These are phyloP conservation scores for Ricinus communis DNA, from an alignment of 345 rosid genomes.

Conservation along the genomic window DNA sequence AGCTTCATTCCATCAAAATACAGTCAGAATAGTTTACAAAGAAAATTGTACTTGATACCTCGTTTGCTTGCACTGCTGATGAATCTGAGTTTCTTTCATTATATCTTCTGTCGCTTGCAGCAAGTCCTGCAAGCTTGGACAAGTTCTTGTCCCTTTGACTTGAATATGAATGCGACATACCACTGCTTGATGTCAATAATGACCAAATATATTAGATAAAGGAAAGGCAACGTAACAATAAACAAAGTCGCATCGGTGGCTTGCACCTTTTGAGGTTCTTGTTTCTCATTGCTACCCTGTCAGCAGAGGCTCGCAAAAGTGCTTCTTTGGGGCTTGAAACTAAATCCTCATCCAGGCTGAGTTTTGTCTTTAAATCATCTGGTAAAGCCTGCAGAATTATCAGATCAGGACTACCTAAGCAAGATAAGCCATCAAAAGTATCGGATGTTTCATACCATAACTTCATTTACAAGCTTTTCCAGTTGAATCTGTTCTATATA, in stretches of 20 bases:
- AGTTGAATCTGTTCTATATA: conserved; percentile 97
- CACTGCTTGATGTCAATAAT: conserved; percentile 43
- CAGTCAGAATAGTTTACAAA: conserved; percentile 13
- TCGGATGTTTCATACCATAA: conserved; percentile 62
- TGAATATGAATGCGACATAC: conserved; percentile 90
- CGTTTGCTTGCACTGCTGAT: conserved; percentile 41
- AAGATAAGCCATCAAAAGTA: conserved; percentile 5
- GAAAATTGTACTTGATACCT: conserved; percentile 36
- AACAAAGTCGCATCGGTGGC: conserved; percentile 1
- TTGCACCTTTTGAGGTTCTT: conserved; percentile 67
- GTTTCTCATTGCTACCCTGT: conserved; percentile 66
- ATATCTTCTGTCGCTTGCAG: conserved; percentile 39
- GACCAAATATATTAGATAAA: conserved; percentile 18
- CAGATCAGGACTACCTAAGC: conserved; percentile 21
- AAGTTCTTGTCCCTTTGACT: conserved; percentile 68
- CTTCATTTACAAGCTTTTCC: conserved; percentile 95
- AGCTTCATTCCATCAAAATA: conserved; percentile 2
- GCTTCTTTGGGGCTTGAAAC: conserved; percentile 85
- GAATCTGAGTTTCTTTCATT: conserved; percentile 52
- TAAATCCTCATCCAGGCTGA: conserved; percentile 81
- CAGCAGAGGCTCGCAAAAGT: conserved; percentile 66
- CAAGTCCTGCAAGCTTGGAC: conserved; percentile 47
- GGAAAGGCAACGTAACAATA: not conserved
- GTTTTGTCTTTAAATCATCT: conserved; percentile 82
- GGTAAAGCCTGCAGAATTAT: conserved; percentile 77